These are phyloP conservation scores for Talaromyces rugulosus DNA, from an alignment of 2,329 filamentous ascomycete species.

Conservation along the genomic window DNA sequence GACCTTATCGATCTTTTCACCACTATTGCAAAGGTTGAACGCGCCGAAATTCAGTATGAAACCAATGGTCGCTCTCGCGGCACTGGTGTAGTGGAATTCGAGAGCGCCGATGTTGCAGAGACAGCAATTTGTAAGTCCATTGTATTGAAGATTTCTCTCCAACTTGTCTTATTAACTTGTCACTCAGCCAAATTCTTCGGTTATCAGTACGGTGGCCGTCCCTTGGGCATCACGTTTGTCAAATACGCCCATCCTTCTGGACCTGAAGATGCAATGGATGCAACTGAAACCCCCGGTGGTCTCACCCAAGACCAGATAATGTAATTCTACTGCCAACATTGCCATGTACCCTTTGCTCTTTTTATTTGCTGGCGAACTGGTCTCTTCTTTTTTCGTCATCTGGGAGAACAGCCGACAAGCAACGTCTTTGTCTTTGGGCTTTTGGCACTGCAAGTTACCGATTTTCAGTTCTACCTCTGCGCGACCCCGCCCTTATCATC, in stretches of 20 bases:
- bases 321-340: conserved; percentile 46
- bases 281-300: conserved; percentile 62
- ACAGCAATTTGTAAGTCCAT: conserved; percentile 68
- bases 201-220: conserved; percentile 94
- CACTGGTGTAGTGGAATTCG: conserved; percentile 94
- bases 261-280: conserved; percentile 72
- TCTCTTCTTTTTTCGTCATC: not conserved
- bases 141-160: not conserved
- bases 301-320: conserved; percentile 99
- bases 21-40: conserved; percentile 95
- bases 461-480: not conserved
- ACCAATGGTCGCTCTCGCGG: conserved; percentile 92
- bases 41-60: conserved; percentile 99
- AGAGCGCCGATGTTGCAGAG: conserved; percentile 75
- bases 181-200: conserved; percentile 81
- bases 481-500: not conserved
- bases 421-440: not conserved
- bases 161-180: not conserved
- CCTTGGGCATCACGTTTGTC: conserved; percentile 87
- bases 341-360: not conserved
- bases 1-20: conserved; percentile 95
- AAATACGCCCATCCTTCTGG: conserved; percentile 74
- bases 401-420: not conserved
- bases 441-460: not conserved
- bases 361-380: not conserved